Conservation (phyloP, 2,329 filamentous ascomycete genomes). For the Trichoderma oligosporum region DNA sequence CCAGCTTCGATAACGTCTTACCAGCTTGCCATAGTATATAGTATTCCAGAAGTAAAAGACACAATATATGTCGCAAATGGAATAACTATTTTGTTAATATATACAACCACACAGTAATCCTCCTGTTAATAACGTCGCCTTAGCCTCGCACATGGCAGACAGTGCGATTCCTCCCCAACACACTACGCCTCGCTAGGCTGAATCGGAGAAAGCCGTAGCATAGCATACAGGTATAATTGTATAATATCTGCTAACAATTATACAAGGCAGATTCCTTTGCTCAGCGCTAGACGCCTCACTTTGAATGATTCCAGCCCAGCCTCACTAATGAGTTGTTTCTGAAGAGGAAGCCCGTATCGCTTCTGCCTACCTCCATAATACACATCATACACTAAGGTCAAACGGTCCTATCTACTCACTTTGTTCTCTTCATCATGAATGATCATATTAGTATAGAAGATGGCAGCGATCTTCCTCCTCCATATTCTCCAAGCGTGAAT, state of each 20-base stretch:
- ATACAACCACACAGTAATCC: too few species aligned
- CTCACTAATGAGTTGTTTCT: neutral
- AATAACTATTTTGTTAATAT: too few species aligned
- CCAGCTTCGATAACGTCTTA: too few species aligned
- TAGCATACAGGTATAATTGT: neutral
- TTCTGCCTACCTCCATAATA: neutral
- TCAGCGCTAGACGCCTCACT: neutral
- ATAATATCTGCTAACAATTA: neutral
- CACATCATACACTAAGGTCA: neutral
- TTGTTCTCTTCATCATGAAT: neutral
- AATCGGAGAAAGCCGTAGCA: neutral
- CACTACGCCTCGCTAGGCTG: neutral
- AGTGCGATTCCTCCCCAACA: too few species aligned
- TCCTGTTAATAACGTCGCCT: too few species aligned
- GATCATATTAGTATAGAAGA: neutral
- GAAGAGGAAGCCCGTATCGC: neutral
- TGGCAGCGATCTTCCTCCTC: constrained; percentile 10
- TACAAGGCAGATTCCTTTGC: neutral
- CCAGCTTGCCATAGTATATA: too few species aligned
- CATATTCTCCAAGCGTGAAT: constrained; percentile 3
- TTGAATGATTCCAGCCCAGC: neutral
- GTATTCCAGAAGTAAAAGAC: too few species aligned
- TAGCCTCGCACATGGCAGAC: too few species aligned
- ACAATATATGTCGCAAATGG: too few species aligned
- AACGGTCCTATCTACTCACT: neutral